Evolutionary conservation across 2,329 filamentous ascomycete genomes (phyloP).

Genomic region (Fusarium redolens): DNA sequence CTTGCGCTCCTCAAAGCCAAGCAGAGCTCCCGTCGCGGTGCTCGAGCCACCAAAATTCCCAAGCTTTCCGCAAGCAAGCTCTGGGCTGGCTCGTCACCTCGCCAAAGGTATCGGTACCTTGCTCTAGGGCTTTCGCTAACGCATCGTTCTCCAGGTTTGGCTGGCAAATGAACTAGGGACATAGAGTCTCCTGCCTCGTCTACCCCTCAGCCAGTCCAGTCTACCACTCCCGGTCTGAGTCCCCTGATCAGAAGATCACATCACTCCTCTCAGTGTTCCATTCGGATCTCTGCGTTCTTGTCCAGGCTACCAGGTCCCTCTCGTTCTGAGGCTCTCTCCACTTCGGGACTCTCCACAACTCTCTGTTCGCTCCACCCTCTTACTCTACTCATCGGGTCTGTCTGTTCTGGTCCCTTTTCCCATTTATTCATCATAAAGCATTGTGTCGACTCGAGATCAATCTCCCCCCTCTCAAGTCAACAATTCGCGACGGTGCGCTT

Average conservation of each 20-base stretch:
- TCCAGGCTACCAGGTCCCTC: background rate
- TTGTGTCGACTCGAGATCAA: slow-evolving; percentile 29
- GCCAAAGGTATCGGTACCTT: slow-evolving; percentile 39
- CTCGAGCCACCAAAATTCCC: slow-evolving; percentile 28
- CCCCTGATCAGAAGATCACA: slow-evolving; percentile 39
- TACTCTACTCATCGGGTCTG: background rate
- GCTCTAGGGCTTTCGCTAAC: slow-evolving; percentile 41
- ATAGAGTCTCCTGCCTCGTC: slow-evolving; percentile 29
- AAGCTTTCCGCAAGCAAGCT: slow-evolving; percentile 35
- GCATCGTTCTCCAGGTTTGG: slow-evolving; percentile 40
- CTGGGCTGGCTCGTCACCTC: slow-evolving; percentile 10
- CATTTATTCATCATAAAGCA: slow-evolving; percentile 32
- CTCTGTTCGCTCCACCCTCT: slow-evolving; percentile 31
- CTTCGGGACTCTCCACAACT: slow-evolving; percentile 30
- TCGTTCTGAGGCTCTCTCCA: slow-evolving; percentile 30
- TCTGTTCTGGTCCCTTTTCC: background rate
- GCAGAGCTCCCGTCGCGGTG: slow-evolving; percentile 6
- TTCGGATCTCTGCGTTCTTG: slow-evolving; percentile 27
- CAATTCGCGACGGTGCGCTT: slow-evolving; percentile 25
- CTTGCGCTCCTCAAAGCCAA: slow-evolving; percentile 5
- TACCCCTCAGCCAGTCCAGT: slow-evolving; percentile 31
- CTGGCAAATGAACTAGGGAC: slow-evolving; percentile 38
- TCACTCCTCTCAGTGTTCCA: slow-evolving; percentile 29
- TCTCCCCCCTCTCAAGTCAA: slow-evolving; percentile 20
- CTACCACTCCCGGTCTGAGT: slow-evolving; percentile 4